phyloP scores from a whole-genome alignment of 176 grass and related monocot species.

The Musa itinerans region DNA sequence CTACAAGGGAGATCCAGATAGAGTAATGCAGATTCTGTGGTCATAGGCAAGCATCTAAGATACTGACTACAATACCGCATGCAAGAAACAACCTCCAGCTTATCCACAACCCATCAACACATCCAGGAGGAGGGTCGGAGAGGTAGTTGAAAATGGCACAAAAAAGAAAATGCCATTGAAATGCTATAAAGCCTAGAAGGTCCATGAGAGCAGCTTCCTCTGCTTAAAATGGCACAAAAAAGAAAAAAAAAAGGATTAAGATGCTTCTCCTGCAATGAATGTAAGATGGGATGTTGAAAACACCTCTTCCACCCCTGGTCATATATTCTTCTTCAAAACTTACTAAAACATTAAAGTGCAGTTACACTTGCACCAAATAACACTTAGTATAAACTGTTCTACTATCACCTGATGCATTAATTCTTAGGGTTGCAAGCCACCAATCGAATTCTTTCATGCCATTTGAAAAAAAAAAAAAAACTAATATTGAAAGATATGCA shows the following conservation, averaged over 20 bases:
- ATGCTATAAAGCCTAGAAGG: conserved; percentile 28
- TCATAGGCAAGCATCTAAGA: conserved; percentile 83
- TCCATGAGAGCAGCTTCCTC: conserved; percentile 27
- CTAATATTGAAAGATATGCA: conserved; percentile 29
- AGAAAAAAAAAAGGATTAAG: neutral
- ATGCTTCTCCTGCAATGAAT: neutral
- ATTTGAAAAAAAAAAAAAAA: conserved; percentile 58
- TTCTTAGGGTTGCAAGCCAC: conserved; percentile 61
- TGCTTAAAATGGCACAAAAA: neutral
- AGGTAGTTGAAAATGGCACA: too few relatives aligned
- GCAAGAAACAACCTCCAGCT: conserved; percentile 93
- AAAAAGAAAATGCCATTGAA: too few relatives aligned
- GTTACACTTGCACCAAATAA: neutral
- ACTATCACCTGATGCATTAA: conserved; percentile 70
- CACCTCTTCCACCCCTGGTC: neutral
- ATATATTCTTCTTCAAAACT: neutral
- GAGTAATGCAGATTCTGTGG: conserved; percentile 86
- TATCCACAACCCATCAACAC: conserved; percentile 61
- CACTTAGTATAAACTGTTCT: neutral
- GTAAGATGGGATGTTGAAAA: neutral
- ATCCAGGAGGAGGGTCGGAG: conserved; percentile 19
- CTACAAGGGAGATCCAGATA: conserved; percentile 86
- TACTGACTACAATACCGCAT: conserved; percentile 93
- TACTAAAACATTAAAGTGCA: neutral
- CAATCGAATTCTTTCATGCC: conserved; percentile 81